Conservation (phyloP, 257 asterid species). For the Avicennia marina region DNA sequence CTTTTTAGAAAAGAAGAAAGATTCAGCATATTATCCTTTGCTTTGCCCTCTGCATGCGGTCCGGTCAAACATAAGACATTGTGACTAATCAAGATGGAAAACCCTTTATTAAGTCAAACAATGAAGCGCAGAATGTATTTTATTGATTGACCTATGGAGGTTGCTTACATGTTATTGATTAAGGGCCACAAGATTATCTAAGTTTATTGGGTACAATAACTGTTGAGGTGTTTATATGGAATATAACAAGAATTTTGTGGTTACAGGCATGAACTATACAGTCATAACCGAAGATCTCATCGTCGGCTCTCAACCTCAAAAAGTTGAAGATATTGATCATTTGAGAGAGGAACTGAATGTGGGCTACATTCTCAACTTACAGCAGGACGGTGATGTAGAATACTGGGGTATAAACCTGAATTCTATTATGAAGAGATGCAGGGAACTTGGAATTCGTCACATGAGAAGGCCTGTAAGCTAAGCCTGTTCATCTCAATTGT, state of each 20-base stretch:
- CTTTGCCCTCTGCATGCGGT: neutral
- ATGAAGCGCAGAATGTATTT: no score
- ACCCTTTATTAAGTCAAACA: no score
- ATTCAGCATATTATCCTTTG: neutral
- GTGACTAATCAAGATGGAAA: neutral
- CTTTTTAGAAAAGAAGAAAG: neutral
- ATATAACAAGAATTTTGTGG: slow-evolving; percentile 17
- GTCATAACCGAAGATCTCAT: slow-evolving; percentile 75
- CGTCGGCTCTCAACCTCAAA: slow-evolving; percentile 96
- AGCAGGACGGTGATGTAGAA: slow-evolving; percentile 78
- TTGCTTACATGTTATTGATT: no score
- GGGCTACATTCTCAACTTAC: slow-evolving; percentile 76
- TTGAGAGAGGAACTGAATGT: slow-evolving; percentile 67
- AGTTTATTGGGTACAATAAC: neutral
- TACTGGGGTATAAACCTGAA: slow-evolving; percentile 81
- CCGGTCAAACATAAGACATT: neutral
- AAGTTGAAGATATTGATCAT: slow-evolving; percentile 75
- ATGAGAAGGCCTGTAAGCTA: slow-evolving; percentile 97
- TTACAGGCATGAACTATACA: slow-evolving; percentile 90
- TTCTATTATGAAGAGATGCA: slow-evolving; percentile 56
- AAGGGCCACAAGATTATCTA: neutral
- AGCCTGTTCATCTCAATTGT: no score
- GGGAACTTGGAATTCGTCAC: slow-evolving; percentile 62
- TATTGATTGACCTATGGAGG: no score
- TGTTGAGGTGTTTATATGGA: neutral